Evolutionary conservation across 2,329 filamentous ascomycete genomes (phyloP).

Genomic region (Neonectria faginata): DNA sequence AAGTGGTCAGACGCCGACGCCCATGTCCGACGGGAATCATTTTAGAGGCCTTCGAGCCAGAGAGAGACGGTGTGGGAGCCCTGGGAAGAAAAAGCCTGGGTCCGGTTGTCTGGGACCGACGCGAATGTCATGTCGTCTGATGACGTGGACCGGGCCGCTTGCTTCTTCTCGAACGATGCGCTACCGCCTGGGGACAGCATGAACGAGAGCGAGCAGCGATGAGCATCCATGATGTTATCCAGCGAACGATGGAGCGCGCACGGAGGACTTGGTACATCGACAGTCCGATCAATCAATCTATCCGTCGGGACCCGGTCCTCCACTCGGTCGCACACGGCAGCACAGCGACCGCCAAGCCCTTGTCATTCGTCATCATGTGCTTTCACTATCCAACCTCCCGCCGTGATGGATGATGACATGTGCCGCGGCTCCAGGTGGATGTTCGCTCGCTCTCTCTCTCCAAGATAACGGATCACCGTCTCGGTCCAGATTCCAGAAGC

Average conservation of each 20-base stretch:
- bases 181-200: background rate
- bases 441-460: background rate
- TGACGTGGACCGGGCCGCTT: conserved; percentile 19
- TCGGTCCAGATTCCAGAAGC: conserved; percentile 9
- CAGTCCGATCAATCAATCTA: background rate
- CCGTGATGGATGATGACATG: background rate
- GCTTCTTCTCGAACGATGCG: conserved; percentile 20
- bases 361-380: conserved; percentile 13
- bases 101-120: background rate
- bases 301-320: conserved; percentile 1
- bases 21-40: background rate
- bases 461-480: background rate
- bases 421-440: conserved; percentile 14
- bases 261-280: background rate
- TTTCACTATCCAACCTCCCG: background rate
- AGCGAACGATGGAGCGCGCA: background rate
- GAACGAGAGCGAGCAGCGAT: background rate
- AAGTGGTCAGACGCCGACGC: background rate
- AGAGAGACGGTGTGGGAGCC: background rate
- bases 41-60: background rate
- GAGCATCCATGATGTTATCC: background rate
- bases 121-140: conserved; percentile 10
- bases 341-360: background rate
- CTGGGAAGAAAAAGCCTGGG: background rate
- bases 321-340: conserved; percentile 10